These are phyloP conservation scores for Actinomortierella wolfii DNA, from an alignment of 371 early-diverging fungal species.

Conservation along the genomic window DNA sequence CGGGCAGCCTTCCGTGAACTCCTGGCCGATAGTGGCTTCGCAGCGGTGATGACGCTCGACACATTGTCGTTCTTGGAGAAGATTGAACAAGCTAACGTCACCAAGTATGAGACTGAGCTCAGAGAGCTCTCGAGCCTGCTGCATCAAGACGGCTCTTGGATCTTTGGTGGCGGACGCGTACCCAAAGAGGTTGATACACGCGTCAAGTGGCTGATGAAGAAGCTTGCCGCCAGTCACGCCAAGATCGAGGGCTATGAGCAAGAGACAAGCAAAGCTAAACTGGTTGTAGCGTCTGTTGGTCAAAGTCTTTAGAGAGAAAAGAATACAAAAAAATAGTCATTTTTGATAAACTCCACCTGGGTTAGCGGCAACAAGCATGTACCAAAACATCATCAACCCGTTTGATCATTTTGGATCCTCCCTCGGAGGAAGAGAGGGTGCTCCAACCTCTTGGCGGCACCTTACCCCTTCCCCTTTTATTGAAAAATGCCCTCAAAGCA, in stretches of 20 bases:
- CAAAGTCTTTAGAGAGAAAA: too few species aligned
- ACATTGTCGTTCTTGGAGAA: constrained; percentile 69
- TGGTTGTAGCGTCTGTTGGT: constrained; percentile 32
- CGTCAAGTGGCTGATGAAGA: constrained; percentile 59
- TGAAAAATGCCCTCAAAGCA: too few species aligned
- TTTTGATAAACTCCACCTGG: too few species aligned
- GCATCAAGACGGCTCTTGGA: constrained; percentile 40
- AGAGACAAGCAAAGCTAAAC: constrained; percentile 54
- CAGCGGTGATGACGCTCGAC: constrained; percentile 81
- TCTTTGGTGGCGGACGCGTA: constrained; percentile 52
- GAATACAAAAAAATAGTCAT: too few species aligned
- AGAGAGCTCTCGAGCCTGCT: constrained; percentile 50
- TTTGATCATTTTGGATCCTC: too few species aligned
- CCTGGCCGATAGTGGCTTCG: constrained; percentile 66
- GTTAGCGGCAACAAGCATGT: too few species aligned
- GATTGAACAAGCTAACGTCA: constrained; percentile 69
- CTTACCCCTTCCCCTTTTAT: too few species aligned
- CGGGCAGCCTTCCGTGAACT: constrained; percentile 78
- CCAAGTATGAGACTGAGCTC: constrained; percentile 77
- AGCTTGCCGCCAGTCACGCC: constrained; percentile 55
- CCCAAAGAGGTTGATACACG: constrained; percentile 62
- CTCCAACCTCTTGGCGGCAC: too few species aligned
- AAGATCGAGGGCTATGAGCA: constrained; percentile 59
- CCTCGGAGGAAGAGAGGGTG: too few species aligned
- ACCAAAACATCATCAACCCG: too few species aligned